Percentiles rank a stretch among this genome's conserved stretches.
phyloP scores from a whole-genome alignment of 108 stramenopile species.

The Cyclotella atomus region DNA sequence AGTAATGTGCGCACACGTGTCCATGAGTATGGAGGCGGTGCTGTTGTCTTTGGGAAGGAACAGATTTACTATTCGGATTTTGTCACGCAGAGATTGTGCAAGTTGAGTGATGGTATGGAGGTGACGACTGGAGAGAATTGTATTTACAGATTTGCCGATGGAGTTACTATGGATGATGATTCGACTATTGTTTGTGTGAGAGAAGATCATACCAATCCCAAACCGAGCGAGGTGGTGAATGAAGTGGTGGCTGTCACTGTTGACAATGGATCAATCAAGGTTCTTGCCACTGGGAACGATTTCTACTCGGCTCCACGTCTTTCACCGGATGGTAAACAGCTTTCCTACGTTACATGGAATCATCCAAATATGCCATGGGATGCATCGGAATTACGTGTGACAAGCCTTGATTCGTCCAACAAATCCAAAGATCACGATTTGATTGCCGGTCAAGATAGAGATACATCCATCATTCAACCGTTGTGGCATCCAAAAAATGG shows the following conservation, averaged over 20 bases:
- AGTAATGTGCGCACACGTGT: slow-evolving; percentile 70
- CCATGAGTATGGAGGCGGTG: slow-evolving; percentile 85
- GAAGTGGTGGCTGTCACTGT: slow-evolving; percentile 57
- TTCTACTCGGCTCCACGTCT: slow-evolving; percentile 68
- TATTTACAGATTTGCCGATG: slow-evolving; percentile 67
- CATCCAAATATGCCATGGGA: slow-evolving; percentile 92
- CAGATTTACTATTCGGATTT: slow-evolving; percentile 67
- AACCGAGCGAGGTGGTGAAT: slow-evolving; percentile 66
- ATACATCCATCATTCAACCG: slow-evolving; percentile 71
- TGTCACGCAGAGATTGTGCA: slow-evolving; percentile 52
- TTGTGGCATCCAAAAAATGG: slow-evolving; percentile 63
- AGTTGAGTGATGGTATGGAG: slow-evolving; percentile 17
- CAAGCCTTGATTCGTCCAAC: slow-evolving; percentile 22
- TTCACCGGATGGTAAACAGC: slow-evolving; percentile 45
- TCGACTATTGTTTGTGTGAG: slow-evolving; percentile 40
- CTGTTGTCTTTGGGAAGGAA: slow-evolving; percentile 47
- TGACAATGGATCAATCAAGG: slow-evolving; percentile 37
- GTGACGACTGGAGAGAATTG: slow-evolving; percentile 37
- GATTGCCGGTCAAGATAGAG: slow-evolving; percentile 62
- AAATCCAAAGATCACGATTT: slow-evolving; percentile 35
- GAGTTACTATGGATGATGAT: slow-evolving; percentile 28
- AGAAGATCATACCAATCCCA: slow-evolving; percentile 48
- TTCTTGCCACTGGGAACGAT: slow-evolving; percentile 71
- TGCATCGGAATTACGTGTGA: slow-evolving; percentile 56
- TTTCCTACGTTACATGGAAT: slow-evolving; percentile 78